Evolutionary conservation across 1,139 yeast species (phyloP), one percentile per base, ranked within the genome.

Genomic region (Spathaspora sp.): DNA sequence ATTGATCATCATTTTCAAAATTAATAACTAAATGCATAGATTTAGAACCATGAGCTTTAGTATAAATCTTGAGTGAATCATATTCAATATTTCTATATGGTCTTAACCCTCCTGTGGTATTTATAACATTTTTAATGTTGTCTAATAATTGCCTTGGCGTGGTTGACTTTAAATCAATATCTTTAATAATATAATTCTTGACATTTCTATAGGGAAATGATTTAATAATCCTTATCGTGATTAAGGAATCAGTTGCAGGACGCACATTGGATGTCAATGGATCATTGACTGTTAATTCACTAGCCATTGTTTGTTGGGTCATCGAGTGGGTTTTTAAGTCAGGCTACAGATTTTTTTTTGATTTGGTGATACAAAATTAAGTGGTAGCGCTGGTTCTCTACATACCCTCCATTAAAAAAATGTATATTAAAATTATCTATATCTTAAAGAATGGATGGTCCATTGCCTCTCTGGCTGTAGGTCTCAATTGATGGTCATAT

Each of bases 31-130:
- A 74, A 61, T 93, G 90, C 83, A 90, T 87, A 2, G 97, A 89
- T 68, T 93, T 93, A 36, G 96, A 80, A 7, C 96, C 96, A 63
- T 93, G 98, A 0, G 99, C 98, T 61, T 89, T 89, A 33, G 97
- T 87, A 67, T 93, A 93, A 15, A 93, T 77, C 66, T 95, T 93
- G 51, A 93, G 63, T 0, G 95, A 74, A 59, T 93, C 89, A 56
- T 83, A 85, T 1, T 72, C 72, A n/a, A 88, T 87, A 51, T 77
- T 86, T 57, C 97, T 77, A 64, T 83, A 91, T 1, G 98, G 96
- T 57, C 97, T 76, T 52, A 84, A 80, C 0, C 80, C 82, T 1
- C 95, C 89, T 7, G 83, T 78, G 5, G 85, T 77, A 45, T 79
- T 72, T 48, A 90, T 85, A 33, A 75, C 75, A 27, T 70, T 54